Conservation (phyloP, 495 filamentous ascomycete genomes). For the Penicillium soppii region DNA sequence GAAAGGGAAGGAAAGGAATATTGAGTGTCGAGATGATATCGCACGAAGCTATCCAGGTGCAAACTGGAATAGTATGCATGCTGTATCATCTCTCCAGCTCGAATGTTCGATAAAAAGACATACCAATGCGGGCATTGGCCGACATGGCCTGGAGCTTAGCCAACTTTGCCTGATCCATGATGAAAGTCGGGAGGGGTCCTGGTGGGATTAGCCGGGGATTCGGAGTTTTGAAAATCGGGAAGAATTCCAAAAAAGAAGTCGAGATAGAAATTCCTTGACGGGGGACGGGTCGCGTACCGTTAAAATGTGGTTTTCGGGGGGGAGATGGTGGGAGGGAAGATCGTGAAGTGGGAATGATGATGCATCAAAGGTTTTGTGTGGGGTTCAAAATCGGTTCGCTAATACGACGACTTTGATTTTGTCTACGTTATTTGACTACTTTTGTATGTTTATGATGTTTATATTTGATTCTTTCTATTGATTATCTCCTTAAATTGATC, state of each 20-base stretch:
- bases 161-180: slow-evolving; percentile 59
- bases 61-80: no score
- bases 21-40: not conserved
- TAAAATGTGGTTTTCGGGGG: slow-evolving; percentile 5
- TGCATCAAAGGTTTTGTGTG: slow-evolving; percentile 26
- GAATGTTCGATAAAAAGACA: slow-evolving; percentile 22
- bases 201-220: slow-evolving; percentile 16
- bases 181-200: slow-evolving; percentile 33
- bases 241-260: not conserved
- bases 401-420: slow-evolving; percentile 29
- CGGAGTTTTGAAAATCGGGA: not conserved
- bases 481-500: not conserved
- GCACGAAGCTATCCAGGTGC: not conserved
- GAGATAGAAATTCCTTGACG: not conserved
- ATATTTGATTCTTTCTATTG: not conserved
- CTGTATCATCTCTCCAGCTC: no score
- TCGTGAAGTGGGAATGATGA: slow-evolving; percentile 19
- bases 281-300: slow-evolving; percentile 8
- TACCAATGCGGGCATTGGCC: slow-evolving; percentile 57
- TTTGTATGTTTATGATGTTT: no score
- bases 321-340: slow-evolving; percentile 11
- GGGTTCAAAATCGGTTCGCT: slow-evolving; percentile 27
- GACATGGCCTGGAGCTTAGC: slow-evolving; percentile 44
- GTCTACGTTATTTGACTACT: no score
- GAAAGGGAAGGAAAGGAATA: not conserved